phyloP scores from a whole-genome alignment of 148 eudicot species.

The Polygonum aviculare region DNA sequence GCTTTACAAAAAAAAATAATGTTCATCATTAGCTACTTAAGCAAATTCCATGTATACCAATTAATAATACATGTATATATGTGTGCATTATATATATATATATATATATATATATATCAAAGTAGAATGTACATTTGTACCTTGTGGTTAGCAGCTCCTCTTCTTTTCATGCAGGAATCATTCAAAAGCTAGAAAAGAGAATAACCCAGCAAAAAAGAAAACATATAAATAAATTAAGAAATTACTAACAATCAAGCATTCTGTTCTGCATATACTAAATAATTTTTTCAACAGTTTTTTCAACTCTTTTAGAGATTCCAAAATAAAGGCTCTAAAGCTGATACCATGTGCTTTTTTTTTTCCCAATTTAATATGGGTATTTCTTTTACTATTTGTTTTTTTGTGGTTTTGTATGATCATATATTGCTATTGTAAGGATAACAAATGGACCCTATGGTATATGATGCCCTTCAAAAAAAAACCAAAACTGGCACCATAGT shows the following conservation, averaged over 20 bases:
- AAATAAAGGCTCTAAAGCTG: constrained; percentile 11
- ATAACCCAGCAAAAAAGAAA: constrained; percentile 12
- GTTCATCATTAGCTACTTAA: not conserved
- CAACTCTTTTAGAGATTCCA: constrained; percentile 8
- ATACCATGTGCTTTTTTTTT: constrained; percentile 7
- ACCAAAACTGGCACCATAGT: constrained; percentile 6
- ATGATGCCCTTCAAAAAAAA: constrained; percentile 4
- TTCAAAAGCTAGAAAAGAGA: constrained; percentile 35
- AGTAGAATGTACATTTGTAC: constrained; percentile 15
- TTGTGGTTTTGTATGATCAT: not conserved
- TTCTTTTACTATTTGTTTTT: not conserved
- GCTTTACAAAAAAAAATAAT: not conserved
- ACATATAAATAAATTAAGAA: not conserved
- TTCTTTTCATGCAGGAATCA: constrained; percentile 41
- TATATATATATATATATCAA: too few relatives aligned
- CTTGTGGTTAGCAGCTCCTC: constrained; percentile 29
- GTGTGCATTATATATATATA: not conserved
- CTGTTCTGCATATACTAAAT: not conserved
- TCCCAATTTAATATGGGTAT: not conserved
- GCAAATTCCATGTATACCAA: not conserved
- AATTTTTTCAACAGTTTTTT: not conserved
- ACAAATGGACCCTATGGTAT: not conserved
- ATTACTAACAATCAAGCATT: not conserved
- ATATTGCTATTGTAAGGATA: constrained; percentile 1
- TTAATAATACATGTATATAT: not conserved